Evolutionary conservation across 176 grass and related monocot genomes (phyloP).

Genomic region (Oryza coarctata): DNA sequence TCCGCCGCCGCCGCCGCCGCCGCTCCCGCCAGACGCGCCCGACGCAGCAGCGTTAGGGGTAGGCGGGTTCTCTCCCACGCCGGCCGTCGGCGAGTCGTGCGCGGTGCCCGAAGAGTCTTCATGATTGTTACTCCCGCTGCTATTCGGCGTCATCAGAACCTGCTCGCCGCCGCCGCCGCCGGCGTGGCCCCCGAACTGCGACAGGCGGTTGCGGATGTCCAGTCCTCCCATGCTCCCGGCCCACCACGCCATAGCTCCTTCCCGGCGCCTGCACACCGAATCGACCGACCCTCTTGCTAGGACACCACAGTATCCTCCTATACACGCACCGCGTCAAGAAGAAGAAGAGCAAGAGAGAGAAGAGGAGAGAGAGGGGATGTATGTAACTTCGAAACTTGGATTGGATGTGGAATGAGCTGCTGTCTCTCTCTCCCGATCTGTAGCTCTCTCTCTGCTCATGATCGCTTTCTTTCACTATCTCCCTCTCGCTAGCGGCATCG

Average conservation of each 20-base stretch:
- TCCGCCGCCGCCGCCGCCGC: conserved; percentile 24
- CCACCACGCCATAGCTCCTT: conserved; percentile 74
- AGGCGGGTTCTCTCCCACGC: conserved; percentile 38
- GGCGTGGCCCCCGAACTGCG: conserved; percentile 32
- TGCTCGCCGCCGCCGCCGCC: conserved; percentile 20
- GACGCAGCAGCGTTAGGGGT: conserved; percentile 19
- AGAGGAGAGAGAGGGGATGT: no score
- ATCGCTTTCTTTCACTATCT: no score
- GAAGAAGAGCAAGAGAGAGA: no score
- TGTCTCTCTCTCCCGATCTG: no score
- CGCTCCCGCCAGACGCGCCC: conserved; percentile 29
- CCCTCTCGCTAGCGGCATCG: no score
- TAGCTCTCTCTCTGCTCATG: no score
- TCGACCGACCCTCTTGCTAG: neutral
- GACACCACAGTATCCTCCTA: neutral
- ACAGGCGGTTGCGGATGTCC: conserved; percentile 62
- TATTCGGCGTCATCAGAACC: conserved; percentile 52
- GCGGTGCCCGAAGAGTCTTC: conserved; percentile 49
- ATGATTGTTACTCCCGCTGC: conserved; percentile 73
- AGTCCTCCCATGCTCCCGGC: conserved; percentile 59
- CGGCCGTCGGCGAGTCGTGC: conserved; percentile 42
- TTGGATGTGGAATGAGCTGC: no score
- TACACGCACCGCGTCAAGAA: no score
- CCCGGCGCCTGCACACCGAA: neutral
- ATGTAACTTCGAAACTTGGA: no score